Conservation (phyloP, 805 yeast genomes). For the Ogataea salicorniae region DNA sequence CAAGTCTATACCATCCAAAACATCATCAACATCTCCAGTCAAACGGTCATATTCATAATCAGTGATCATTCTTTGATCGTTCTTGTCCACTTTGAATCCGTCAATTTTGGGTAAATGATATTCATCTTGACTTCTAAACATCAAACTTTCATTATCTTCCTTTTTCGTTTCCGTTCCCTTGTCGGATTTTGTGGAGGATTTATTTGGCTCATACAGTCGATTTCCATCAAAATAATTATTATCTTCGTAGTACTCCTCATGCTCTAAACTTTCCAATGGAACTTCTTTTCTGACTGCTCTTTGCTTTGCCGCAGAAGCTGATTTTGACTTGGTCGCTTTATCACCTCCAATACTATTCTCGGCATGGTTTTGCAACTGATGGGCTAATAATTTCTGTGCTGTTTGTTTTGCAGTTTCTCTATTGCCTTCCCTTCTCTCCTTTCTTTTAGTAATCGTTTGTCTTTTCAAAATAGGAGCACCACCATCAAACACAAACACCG, state of each 20-base stretch:
- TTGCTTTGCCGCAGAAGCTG: conserved; percentile 1
- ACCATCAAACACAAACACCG: conserved; percentile 93
- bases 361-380: conserved; percentile 63
- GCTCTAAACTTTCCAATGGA: conserved; percentile 23
- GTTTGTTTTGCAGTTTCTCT: conserved; percentile 64
- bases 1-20: conserved; percentile 63
- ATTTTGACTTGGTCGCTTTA: not conserved
- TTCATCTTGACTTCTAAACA: conserved; percentile 64
- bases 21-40: conserved; percentile 50
- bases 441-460: conserved; percentile 68
- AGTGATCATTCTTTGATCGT: conserved; percentile 71
- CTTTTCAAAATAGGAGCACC: conserved; percentile 84
- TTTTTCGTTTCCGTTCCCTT: not conserved
- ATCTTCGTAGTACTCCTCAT: conserved; percentile 35
- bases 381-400: conserved; percentile 75
- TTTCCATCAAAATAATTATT: conserved; percentile 18
- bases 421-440: conserved; percentile 69
- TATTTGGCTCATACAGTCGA: not conserved
- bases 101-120: conserved; percentile 76
- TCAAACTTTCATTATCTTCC: conserved; percentile 17
- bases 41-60: conserved; percentile 65
- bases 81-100: conserved; percentile 39
- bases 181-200: conserved; percentile 4
- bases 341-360: conserved; percentile 19
- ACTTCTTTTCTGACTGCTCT: conserved; percentile 10